phyloP scores from a whole-genome alignment of 768 basidiomycete genomes.

The Rhizopogon vulgaris region DNA sequence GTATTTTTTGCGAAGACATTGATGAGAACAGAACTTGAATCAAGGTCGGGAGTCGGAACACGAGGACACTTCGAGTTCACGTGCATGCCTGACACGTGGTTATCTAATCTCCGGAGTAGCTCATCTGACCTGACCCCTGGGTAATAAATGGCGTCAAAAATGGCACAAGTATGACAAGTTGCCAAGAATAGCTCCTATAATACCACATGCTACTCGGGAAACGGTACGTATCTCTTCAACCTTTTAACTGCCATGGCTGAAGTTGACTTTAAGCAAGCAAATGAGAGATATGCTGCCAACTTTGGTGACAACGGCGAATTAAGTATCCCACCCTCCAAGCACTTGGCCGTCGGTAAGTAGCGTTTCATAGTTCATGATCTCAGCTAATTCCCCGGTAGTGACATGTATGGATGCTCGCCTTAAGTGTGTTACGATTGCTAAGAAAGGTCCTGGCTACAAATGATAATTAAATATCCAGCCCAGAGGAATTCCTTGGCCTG shows the following conservation, averaged over 20 bases:
- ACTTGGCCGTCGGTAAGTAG: slow-evolving; percentile 32
- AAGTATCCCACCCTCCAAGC: slow-evolving; percentile 36
- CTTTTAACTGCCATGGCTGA: slow-evolving; percentile 8
- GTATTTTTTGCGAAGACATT: slow-evolving; percentile 42
- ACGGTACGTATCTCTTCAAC: background rate
- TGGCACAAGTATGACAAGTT: slow-evolving; percentile 2
- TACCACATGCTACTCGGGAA: background rate
- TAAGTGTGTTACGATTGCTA: slow-evolving; percentile 36
- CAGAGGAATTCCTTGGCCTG: slow-evolving; percentile 52
- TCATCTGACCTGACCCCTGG: too few species aligned
- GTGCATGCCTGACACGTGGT: slow-evolving; percentile 13
- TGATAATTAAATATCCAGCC: slow-evolving; percentile 28
- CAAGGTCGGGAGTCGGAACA: too few species aligned
- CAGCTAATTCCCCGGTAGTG: slow-evolving; percentile 26
- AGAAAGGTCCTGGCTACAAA: background rate
- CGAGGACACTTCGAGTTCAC: too few species aligned
- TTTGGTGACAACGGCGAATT: slow-evolving; percentile 38
- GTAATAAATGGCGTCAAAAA: slow-evolving; percentile 1
- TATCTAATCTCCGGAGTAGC: slow-evolving; percentile 13
- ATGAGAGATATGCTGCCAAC: slow-evolving; percentile 38
- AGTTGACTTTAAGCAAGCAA: slow-evolving; percentile 32
- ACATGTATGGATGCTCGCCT: slow-evolving; percentile 76
- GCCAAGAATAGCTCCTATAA: background rate
- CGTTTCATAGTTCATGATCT: slow-evolving; percentile 1
- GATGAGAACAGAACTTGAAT: background rate